Evolutionary conservation across 306 rosid species (phyloP).

Genomic region (Vicia villosa): DNA sequence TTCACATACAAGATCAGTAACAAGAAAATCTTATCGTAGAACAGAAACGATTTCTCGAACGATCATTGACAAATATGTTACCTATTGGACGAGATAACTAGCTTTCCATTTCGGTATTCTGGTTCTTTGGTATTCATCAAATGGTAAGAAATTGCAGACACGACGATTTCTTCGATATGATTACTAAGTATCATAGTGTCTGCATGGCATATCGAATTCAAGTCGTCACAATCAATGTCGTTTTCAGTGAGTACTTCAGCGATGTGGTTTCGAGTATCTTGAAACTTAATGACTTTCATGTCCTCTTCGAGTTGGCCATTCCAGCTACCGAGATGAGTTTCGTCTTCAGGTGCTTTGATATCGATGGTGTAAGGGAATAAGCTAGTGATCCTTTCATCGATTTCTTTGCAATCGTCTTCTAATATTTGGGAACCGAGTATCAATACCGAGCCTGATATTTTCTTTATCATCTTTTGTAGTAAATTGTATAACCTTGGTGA

Average conservation of each 20-base stretch:
- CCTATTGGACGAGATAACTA: conserved; percentile 82
- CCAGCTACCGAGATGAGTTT: conserved; percentile 61
- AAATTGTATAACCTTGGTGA: conserved; percentile 67
- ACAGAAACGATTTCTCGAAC: neutral
- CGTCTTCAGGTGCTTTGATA: conserved; percentile 75
- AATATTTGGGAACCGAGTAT: conserved; percentile 73
- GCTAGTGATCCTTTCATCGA: conserved; percentile 55
- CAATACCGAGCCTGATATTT: conserved; percentile 76
- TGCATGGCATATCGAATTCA: conserved; percentile 65
- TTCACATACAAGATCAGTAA: conserved; percentile 29
- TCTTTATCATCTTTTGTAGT: conserved; percentile 68
- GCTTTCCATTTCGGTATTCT: conserved; percentile 89
- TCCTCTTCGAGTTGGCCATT: conserved; percentile 72
- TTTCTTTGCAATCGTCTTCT: conserved; percentile 50
- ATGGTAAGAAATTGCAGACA: conserved; percentile 77
- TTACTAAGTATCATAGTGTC: conserved; percentile 67
- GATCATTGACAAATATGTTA: conserved; percentile 33
- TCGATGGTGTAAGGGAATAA: conserved; percentile 71
- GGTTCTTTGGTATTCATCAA: conserved; percentile 68
- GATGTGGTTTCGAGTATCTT: conserved; percentile 90
- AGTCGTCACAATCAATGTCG: conserved; percentile 83
- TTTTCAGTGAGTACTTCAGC: conserved; percentile 80
- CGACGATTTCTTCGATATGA: conserved; percentile 76
- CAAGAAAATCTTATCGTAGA: conserved; percentile 19
- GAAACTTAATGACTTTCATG: conserved; percentile 64